Conservation (phyloP, 192 early-diverging fungal species). For the Chytriomyces hyalinus region DNA sequence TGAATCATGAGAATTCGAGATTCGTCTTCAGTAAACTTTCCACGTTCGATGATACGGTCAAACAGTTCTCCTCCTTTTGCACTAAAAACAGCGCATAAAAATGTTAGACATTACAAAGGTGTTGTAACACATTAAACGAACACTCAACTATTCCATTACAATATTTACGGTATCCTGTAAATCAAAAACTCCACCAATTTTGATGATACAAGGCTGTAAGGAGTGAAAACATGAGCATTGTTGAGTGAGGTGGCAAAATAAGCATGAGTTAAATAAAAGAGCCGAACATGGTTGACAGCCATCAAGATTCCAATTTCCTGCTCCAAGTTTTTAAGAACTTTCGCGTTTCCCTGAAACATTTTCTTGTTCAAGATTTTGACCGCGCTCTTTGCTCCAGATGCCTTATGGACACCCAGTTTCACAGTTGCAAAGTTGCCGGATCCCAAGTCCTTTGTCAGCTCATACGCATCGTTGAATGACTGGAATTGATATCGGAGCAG, state of each 20-base stretch:
- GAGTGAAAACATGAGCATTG: background rate
- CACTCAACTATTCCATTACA: constrained; percentile 68
- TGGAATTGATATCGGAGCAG: background rate
- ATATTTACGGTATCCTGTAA: constrained; percentile 69
- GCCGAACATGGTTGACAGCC: constrained; percentile 60
- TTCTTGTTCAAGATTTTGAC: constrained; percentile 76
- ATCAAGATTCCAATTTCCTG: constrained; percentile 71
- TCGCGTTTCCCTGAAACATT: constrained; percentile 56
- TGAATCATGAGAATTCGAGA: constrained; percentile 74
- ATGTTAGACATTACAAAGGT: constrained; percentile 21
- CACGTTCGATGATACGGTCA: constrained; percentile 73
- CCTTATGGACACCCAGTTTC: constrained; percentile 60
- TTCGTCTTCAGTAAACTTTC: constrained; percentile 70
- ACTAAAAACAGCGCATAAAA: constrained; percentile 29
- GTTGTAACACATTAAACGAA: constrained; percentile 1
- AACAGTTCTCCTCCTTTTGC: constrained; percentile 86
- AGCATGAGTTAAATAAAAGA: background rate
- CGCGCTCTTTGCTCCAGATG: constrained; percentile 64
- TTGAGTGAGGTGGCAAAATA: background rate
- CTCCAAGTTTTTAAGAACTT: constrained; percentile 68
- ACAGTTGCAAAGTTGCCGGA: constrained; percentile 77
- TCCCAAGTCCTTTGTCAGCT: constrained; percentile 28
- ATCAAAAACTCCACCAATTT: constrained; percentile 67
- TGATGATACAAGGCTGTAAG: constrained; percentile 65
- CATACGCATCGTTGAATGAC: constrained; percentile 35